Evolutionary conservation across 2,329 filamentous ascomycete genomes (phyloP).

Genomic region (Nigrospora osmanthi): DNA sequence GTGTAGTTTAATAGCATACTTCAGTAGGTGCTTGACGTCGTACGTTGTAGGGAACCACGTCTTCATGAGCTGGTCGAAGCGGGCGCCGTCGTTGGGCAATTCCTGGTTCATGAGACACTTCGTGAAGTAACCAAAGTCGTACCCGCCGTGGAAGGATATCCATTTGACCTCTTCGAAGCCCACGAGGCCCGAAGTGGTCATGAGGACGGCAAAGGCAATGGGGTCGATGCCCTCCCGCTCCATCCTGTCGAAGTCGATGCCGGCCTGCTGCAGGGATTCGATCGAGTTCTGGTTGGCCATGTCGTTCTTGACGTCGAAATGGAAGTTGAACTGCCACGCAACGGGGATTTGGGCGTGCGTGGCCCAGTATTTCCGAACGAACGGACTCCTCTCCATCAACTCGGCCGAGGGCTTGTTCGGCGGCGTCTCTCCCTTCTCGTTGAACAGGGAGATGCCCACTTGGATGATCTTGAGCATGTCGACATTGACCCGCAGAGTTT

Average conservation of each 20-base stretch:
- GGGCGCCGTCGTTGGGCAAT: slow-evolving; percentile 79
- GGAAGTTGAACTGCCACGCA: slow-evolving; percentile 99
- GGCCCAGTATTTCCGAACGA: slow-evolving; percentile 27
- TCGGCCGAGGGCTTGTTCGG: slow-evolving; percentile 55
- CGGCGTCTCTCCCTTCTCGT: slow-evolving; percentile 79
- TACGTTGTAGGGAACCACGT: slow-evolving; percentile 90
- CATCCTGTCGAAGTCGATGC: slow-evolving; percentile 83
- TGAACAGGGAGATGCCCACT: slow-evolving; percentile 89
- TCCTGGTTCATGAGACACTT: slow-evolving; percentile 82
- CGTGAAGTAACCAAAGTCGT: slow-evolving; percentile 95
- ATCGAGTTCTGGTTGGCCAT: slow-evolving; percentile 98
- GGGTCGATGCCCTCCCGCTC: slow-evolving; percentile 88
- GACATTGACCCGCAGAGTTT: slow-evolving; percentile 93
- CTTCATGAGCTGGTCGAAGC: slow-evolving; percentile 83
- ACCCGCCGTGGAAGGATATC: slow-evolving; percentile 96
- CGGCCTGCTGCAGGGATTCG: slow-evolving; percentile 79
- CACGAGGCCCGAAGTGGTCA: slow-evolving; percentile 88
- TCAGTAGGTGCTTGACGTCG: slow-evolving; percentile 97
- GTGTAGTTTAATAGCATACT: slow-evolving; percentile 69
- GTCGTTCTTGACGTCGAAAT: slow-evolving; percentile 87
- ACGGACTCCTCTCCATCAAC: slow-evolving; percentile 28
- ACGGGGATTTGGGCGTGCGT: slow-evolving; percentile 58
- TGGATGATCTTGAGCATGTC: slow-evolving; percentile 97
- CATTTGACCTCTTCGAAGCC: slow-evolving; percentile 84
- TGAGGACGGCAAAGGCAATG: slow-evolving; percentile 75